These are phyloP conservation scores for Dendrocalamus sinicus DNA, from an alignment of 176 grass and related monocot genomes.

Conservation along the genomic window DNA sequence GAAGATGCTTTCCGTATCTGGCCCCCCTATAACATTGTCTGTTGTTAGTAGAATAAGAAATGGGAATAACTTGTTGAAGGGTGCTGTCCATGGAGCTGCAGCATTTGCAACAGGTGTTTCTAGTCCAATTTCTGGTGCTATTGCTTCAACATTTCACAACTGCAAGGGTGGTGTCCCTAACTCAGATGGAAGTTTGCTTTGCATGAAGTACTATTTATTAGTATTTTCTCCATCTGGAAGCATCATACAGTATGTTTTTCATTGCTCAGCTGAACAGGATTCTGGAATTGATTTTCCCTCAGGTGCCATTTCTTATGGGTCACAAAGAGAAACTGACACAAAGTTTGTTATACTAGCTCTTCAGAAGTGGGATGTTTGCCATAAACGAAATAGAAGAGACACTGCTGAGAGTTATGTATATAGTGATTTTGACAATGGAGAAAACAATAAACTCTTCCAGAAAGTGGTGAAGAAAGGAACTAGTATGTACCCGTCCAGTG, in stretches of 20 bases:
- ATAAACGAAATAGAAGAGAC: conserved; percentile 80
- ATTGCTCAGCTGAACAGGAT: conserved; percentile 50
- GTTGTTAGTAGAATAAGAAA: conserved; percentile 90
- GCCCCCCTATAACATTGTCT: conserved; percentile 73
- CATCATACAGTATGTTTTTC: conserved; percentile 90
- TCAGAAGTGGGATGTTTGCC: conserved; percentile 98
- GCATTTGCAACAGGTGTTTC: conserved; percentile 69
- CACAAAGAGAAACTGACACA: conserved; percentile 60
- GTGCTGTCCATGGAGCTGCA: conserved; percentile 73
- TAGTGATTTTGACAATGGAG: conserved; percentile 73
- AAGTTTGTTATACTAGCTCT: conserved; percentile 83
- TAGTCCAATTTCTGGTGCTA: conserved; percentile 62
- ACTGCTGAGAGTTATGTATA: conserved; percentile 64
- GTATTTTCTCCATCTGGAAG: conserved; percentile 88
- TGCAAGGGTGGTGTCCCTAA: conserved; percentile 48
- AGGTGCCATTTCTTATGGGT: conserved; percentile 48
- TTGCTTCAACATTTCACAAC: conserved; percentile 85
- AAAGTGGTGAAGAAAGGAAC: conserved; percentile 64
- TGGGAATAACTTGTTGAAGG: conserved; percentile 77
- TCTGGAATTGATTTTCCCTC: conserved; percentile 53
- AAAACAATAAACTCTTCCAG: conserved; percentile 60
- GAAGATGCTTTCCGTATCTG: conserved; percentile 60
- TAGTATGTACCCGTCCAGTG: conserved; percentile 47
- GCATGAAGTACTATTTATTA: conserved; percentile 71
- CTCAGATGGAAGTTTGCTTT: conserved; percentile 46